Evolutionary conservation across 2,329 filamentous ascomycete species (phyloP), one percentile per base, ranked within the genome.

Genomic region (Microdochium nivale): DNA sequence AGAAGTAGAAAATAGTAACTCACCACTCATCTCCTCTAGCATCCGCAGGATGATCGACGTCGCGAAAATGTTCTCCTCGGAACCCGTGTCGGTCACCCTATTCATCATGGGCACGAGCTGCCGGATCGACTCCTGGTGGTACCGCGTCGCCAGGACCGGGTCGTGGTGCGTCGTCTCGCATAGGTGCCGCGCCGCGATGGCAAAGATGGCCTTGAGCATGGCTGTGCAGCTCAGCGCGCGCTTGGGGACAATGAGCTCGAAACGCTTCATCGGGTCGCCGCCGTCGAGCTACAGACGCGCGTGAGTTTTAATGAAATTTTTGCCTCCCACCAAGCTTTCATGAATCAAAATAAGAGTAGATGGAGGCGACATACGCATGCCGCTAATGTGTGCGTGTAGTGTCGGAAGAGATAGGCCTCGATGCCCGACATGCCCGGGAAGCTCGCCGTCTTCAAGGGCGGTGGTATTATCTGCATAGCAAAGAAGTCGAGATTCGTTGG

Each of bases 21-120:
- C 30, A 33, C 30, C 40, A 13, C 40, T 44, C 53, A 83, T 74
- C 56, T 83, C 79, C 59, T 83, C 79, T 21, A 80, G 70, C 2
- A 79, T 76, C 1, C 80, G 70, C 2, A 83, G 67, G 10, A 83
- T 78, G 30, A 82, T 79, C 0, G 74, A 76, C 0, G 79, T 77
- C 0, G 78, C 77, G 32, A 80, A 71, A 2, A 79, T 60, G 33
- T 76, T 74, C 57, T 79, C 76, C 53, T 78, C 75, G 16, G 70
- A 62, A 1, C 73, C 65, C 2, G 68, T 70, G 2, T 63, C 64
- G 0, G 67, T 44, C 7, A 23, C n/a, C 3, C 40, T 13, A 19
- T 44, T 44, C 40, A 44, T 44, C 40, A 44, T 44, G 40, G 40
- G 40, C 40, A 44, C 40, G 40, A 44, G 40, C 40, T 44, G 40